Evolutionary conservation across 305 asterid genomes (phyloP).

Genomic region (Fraxinus nigra): DNA sequence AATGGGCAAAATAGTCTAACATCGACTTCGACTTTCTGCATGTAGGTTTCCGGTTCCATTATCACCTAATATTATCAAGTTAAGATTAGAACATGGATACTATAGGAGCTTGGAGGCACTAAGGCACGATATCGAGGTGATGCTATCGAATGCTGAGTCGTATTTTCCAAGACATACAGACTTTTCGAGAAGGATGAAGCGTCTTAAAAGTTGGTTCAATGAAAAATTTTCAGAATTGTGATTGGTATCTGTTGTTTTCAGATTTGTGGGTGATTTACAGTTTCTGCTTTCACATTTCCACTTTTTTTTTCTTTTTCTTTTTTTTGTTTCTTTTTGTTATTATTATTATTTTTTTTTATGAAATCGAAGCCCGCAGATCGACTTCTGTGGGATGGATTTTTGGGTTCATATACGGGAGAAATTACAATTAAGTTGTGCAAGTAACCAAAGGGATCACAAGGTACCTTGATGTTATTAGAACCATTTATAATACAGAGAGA

Average conservation of each 20-base stretch:
- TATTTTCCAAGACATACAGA: constrained; percentile 57
- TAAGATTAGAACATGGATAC: constrained; percentile 63
- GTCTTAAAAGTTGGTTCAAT: constrained; percentile 48
- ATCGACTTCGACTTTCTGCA: background rate
- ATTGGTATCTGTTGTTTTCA: constrained; percentile 3
- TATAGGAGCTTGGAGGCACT: constrained; percentile 60
- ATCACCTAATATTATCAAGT: constrained; percentile 58
- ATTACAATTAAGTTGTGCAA: background rate
- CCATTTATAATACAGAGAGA: background rate
- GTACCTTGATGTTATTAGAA: background rate
- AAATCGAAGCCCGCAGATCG: background rate
- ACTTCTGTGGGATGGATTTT: background rate
- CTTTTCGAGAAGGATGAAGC: constrained; percentile 50
- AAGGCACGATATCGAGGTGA: constrained; percentile 63
- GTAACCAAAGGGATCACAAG: background rate
- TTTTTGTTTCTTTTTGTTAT: background rate
- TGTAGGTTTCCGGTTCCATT: constrained; percentile 92
- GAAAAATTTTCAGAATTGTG: constrained; percentile 37
- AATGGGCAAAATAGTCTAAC: background rate
- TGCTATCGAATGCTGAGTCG: constrained; percentile 54
- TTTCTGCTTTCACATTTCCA: background rate
- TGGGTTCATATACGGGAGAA: background rate
- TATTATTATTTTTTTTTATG: background rate
- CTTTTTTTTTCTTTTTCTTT: background rate
- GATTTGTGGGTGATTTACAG: background rate